Evolutionary conservation across 768 basidiomycete genomes (phyloP).

Genomic region (Phlebiopsis gigantea): DNA sequence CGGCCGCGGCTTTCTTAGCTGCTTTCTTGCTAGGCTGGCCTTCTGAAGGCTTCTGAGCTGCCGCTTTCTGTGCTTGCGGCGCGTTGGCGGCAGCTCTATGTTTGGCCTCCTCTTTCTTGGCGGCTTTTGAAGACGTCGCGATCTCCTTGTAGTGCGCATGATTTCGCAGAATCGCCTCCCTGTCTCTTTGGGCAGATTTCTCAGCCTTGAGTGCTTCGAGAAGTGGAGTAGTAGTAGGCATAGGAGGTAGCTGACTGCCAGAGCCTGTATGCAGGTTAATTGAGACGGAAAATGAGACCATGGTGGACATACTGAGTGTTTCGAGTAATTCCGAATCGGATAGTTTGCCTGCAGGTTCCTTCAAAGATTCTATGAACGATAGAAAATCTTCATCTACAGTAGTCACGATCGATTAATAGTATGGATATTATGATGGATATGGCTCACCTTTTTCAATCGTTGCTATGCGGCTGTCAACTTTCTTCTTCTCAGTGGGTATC

Average conservation of each 20-base stretch:
- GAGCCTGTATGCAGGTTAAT: constrained; percentile 42
- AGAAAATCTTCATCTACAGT: constrained; percentile 75
- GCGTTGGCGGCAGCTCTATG: constrained; percentile 25
- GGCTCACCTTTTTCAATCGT: constrained; percentile 86
- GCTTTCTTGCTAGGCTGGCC: constrained; percentile 6
- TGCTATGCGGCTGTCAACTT: constrained; percentile 71
- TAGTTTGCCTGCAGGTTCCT: constrained; percentile 38
- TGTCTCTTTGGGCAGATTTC: constrained; percentile 63
- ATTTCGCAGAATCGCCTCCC: constrained; percentile 64
- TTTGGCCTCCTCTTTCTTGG: constrained; percentile 36
- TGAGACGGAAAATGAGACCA: neutral
- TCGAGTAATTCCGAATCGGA: constrained; percentile 62
- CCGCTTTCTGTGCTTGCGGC: constrained; percentile 12
- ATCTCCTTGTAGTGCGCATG: constrained; percentile 68
- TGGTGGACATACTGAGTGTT: constrained; percentile 43
- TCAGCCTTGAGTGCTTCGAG: constrained; percentile 91
- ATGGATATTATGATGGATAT: neutral
- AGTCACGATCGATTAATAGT: neutral
- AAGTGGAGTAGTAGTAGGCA: constrained; percentile 83
- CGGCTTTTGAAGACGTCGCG: constrained; percentile 25
- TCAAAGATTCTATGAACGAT: constrained; percentile 75
- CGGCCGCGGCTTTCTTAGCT: too few relatives aligned
- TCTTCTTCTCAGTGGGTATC: constrained; percentile 67
- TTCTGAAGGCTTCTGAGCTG: constrained; percentile 7
- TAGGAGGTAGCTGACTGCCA: constrained; percentile 49